Conservation (phyloP, 768 basidiomycete species). For the Leccinum uliginosum region DNA sequence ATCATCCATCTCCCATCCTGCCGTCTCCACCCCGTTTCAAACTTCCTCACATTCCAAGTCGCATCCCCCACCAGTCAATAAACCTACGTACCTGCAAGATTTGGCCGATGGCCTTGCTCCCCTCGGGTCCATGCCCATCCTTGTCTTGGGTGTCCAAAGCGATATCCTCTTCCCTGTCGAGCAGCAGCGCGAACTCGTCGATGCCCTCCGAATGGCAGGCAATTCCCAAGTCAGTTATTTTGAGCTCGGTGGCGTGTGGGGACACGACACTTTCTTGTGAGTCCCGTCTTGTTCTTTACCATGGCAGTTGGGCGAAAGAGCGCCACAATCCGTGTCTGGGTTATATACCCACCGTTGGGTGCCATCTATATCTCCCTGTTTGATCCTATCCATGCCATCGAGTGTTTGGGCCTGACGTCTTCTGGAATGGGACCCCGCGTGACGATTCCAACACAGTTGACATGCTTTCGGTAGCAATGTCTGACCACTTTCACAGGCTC, state of each 20-base stretch:
- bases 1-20: conserved; percentile 15
- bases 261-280: conserved; percentile 95
- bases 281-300: conserved; percentile 27
- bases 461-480: background rate
- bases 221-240: conserved; percentile 91
- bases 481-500: conserved; percentile 42
- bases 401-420: background rate
- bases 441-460: background rate
- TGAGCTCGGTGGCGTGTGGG: conserved; percentile 99
- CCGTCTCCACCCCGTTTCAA: conserved; percentile 13
- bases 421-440: background rate
- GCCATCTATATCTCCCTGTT: background rate
- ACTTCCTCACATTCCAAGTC: conserved; percentile 58
- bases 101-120: conserved; percentile 77
- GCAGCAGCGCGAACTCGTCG: conserved; percentile 92
- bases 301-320: background rate
- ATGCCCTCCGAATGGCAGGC: conserved; percentile 86
- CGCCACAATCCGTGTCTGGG: background rate
- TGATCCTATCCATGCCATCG: conserved; percentile 1
- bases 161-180: conserved; percentile 97
- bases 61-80: conserved; percentile 67
- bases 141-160: conserved; percentile 92
- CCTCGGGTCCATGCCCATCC: conserved; percentile 69
- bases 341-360: conserved; percentile 9
- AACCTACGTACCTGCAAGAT: conserved; percentile 68